phyloP scores from a whole-genome alignment of 306 rosid species.

The Spatholobus suberectus region DNA sequence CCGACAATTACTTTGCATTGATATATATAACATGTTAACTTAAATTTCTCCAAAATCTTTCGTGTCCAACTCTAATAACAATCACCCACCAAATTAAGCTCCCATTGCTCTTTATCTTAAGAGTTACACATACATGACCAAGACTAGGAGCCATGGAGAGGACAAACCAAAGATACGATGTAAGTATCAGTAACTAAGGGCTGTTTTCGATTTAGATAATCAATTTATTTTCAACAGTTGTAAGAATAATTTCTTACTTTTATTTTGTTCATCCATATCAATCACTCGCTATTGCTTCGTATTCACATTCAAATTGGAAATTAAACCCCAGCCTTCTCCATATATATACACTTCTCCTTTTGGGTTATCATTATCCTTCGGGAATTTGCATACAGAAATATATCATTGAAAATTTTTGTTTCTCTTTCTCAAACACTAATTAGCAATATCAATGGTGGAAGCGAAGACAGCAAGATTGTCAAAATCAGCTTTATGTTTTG shows the following conservation, averaged over 20 bases:
- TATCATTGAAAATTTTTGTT: background rate
- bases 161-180: background rate
- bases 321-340: background rate
- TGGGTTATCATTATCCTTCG: background rate
- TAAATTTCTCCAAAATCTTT: background rate
- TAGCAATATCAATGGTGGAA: slow-evolving; percentile 17
- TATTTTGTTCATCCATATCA: slow-evolving; percentile 32
- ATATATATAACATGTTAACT: background rate
- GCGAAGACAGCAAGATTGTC: background rate
- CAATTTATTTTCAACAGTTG: slow-evolving; percentile 19
- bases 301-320: background rate
- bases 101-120: background rate
- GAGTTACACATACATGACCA: background rate
- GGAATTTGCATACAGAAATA: background rate
- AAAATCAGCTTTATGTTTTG: slow-evolving; percentile 11
- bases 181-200: background rate
- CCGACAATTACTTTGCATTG: background rate
- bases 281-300: slow-evolving; percentile 21
- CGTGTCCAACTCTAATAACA: background rate
- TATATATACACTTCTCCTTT: background rate
- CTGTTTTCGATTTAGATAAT: slow-evolving; percentile 17
- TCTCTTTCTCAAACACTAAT: background rate
- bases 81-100: background rate
- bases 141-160: background rate
- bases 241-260: slow-evolving; percentile 1